Conservation (phyloP, 1,284 basidiomycete genomes). For the Fomitopsis schrenkii region DNA sequence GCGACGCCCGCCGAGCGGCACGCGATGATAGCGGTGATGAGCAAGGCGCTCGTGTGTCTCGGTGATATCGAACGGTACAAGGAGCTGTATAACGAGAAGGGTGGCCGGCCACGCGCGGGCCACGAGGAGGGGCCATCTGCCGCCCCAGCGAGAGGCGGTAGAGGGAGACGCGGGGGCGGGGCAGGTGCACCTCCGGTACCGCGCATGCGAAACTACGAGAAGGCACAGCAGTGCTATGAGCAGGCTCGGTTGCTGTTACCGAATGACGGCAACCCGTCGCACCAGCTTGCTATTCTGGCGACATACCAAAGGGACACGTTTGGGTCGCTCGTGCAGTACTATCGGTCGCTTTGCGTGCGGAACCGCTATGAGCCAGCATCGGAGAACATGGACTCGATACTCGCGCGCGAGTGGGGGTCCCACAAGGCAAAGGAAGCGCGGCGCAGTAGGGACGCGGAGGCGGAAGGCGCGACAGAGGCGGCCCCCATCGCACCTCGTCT, state of each 20-base stretch:
- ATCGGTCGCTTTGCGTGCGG: conserved; percentile 85
- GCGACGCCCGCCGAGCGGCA: conserved; percentile 51
- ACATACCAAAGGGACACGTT: conserved; percentile 85
- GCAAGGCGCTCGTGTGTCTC: conserved; percentile 87
- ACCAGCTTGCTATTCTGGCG: conserved; percentile 92
- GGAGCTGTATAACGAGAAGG: conserved; percentile 81
- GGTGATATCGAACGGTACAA: conserved; percentile 94
- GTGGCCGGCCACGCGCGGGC: conserved; percentile 59
- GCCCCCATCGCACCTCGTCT: conserved; percentile 33
- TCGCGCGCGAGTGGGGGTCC: conserved; percentile 62
- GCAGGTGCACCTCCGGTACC: conserved; percentile 31
- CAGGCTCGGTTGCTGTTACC: conserved; percentile 82
- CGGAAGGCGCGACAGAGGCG: conserved; percentile 28
- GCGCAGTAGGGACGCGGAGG: conserved; percentile 34
- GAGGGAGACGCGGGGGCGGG: conserved; percentile 42
- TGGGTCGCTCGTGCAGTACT: conserved; percentile 81
- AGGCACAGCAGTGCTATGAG: conserved; percentile 79
- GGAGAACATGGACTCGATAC: conserved; percentile 76
- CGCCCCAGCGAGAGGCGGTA: conserved; percentile 36
- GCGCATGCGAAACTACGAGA: conserved; percentile 58
- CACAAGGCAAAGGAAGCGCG: conserved; percentile 38
- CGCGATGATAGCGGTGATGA: conserved; percentile 66
- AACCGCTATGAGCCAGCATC: conserved; percentile 86
- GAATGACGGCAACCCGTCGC: conserved; percentile 83
- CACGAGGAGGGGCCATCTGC: conserved; percentile 49